Percentiles rank a stretch among this genome's conserved stretches.
These are phyloP conservation scores for Bonia amplexicaulis DNA, from an alignment of 176 grass and related monocot species.

Conservation along the genomic window DNA sequence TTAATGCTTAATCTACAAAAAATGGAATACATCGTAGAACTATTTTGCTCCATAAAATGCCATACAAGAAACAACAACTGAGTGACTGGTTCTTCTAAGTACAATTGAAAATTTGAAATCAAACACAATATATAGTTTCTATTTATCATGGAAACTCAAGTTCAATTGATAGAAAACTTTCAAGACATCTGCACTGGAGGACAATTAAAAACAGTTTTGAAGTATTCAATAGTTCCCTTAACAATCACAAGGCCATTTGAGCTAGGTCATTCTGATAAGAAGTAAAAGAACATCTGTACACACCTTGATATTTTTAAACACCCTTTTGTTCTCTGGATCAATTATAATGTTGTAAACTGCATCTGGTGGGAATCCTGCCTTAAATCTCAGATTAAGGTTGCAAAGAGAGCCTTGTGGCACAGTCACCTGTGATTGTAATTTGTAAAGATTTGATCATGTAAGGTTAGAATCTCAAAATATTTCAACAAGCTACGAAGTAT, in stretches of 20 bases:
- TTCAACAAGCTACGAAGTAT: background rate
- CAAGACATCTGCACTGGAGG: background rate
- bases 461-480: background rate
- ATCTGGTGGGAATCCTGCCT: slow-evolving; percentile 75
- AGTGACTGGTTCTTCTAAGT: background rate
- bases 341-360: slow-evolving; percentile 91
- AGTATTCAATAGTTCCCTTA: background rate
- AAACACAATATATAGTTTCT: background rate
- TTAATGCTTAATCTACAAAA: background rate
- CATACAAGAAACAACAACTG: background rate
- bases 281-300: background rate
- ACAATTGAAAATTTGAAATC: background rate
- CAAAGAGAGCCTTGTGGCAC: slow-evolving; percentile 89
- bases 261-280: background rate
- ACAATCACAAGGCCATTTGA: background rate
- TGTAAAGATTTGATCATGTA: slow-evolving; percentile 11
- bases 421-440: slow-evolving; percentile 52
- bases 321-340: slow-evolving; percentile 82
- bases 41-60: background rate
- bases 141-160: background rate
- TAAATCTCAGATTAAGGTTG: slow-evolving; percentile 73
- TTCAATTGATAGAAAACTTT: background rate
- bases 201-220: background rate
- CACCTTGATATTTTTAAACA: slow-evolving; percentile 98
- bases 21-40: background rate